Percentiles rank a stretch among this genome's conserved stretches.
phyloP scores from a whole-genome alignment of 352 stramenopile species.

The Globisporangium radiosum region DNA sequence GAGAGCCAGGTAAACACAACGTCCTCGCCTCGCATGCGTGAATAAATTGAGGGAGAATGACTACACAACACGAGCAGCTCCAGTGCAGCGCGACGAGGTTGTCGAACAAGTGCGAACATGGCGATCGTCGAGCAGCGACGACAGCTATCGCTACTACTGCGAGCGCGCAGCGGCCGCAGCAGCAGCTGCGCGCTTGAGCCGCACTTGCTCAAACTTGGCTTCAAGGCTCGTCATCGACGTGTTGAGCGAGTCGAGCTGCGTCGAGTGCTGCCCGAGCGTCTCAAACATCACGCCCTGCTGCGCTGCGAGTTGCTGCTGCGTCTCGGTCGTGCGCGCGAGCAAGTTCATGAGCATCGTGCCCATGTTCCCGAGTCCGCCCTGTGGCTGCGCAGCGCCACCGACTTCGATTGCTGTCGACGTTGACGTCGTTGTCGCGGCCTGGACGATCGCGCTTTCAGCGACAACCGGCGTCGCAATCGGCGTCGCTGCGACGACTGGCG shows the following conservation, averaged over 20 bases:
- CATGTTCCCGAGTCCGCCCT: constrained; percentile 75
- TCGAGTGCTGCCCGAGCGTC: constrained; percentile 77
- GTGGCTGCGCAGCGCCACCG: constrained; percentile 30
- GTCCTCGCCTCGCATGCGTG: too few species aligned
- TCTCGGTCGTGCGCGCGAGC: constrained; percentile 76
- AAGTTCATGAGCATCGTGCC: constrained; percentile 87
- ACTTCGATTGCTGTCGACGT: constrained; percentile 58
- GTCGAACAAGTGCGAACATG: too few species aligned
- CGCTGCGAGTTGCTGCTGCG: constrained; percentile 77
- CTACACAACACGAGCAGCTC: too few species aligned
- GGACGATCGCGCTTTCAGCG: constrained; percentile 36
- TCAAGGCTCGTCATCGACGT: constrained; percentile 72
- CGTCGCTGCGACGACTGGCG: constrained; percentile 15
- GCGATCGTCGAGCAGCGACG: too few species aligned
- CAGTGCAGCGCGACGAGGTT: too few species aligned
- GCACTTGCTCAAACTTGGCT: constrained; percentile 72
- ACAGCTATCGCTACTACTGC: constrained; percentile 1
- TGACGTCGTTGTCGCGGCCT: constrained; percentile 20
- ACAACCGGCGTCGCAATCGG: constrained; percentile 8
- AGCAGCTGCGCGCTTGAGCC: constrained; percentile 37
- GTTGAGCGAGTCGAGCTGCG: constrained; percentile 67
- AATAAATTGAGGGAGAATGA: too few species aligned
- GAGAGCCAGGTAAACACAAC: too few species aligned
- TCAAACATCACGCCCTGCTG: constrained; percentile 86
- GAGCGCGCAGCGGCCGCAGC: constrained; percentile 1